phyloP scores from a whole-genome alignment of 306 rosid genomes.

The Cicer bijugum region DNA sequence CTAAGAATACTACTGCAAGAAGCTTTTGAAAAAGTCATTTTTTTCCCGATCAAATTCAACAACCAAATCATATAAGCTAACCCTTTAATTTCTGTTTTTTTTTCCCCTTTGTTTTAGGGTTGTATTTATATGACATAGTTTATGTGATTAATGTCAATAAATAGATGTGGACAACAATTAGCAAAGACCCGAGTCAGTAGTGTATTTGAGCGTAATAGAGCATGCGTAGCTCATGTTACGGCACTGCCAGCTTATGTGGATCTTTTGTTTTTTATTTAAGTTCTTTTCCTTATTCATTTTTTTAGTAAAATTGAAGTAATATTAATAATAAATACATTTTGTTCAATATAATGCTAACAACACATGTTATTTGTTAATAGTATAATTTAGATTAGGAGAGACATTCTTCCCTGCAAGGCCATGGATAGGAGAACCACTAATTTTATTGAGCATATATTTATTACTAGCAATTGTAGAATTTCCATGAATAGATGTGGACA shows the following conservation, averaged over 20 bases:
- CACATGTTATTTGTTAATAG: background rate
- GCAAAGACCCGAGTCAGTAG: slow-evolving; percentile 31
- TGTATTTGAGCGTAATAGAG: slow-evolving; percentile 19
- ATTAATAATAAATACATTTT: background rate
- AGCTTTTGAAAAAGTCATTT: slow-evolving; percentile 56
- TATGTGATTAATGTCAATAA: background rate
- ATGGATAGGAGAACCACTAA: no score
- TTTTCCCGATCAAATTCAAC: slow-evolving; percentile 25
- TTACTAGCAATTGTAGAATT: no score
- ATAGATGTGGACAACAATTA: slow-evolving; percentile 14
- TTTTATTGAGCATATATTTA: no score
- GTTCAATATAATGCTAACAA: background rate
- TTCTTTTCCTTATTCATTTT: background rate
- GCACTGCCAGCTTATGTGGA: background rate
- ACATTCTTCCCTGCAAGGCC: no score
- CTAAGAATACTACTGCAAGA: slow-evolving; percentile 42
- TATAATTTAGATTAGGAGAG: no score
- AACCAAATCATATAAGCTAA: background rate
- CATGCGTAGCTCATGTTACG: slow-evolving; percentile 29
- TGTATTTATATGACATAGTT: background rate
- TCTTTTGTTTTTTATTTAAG: background rate
- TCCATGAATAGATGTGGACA: no score
- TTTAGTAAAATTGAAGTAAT: background rate
- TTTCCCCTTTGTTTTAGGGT: background rate
- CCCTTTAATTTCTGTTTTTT: background rate